These are phyloP conservation scores for Syncephalastrum racemosum DNA, from an alignment of 371 early-diverging fungal species.

Conservation along the genomic window DNA sequence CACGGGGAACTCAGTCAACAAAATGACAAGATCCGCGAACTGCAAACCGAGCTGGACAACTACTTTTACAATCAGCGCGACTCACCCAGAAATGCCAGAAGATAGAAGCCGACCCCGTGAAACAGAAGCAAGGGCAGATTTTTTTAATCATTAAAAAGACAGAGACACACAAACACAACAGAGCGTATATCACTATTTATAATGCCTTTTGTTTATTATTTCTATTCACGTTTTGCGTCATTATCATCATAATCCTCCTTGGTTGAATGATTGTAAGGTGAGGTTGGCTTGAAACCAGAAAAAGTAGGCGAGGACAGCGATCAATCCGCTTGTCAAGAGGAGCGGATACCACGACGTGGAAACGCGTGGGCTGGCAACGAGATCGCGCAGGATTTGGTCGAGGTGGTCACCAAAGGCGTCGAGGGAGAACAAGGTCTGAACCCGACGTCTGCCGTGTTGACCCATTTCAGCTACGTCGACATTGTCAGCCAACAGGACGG, in stretches of 20 bases:
- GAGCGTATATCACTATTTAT: neutral
- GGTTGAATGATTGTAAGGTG: neutral
- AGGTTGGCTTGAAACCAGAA: constrained; percentile 13
- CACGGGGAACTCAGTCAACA: constrained; percentile 94
- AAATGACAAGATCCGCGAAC: constrained; percentile 81
- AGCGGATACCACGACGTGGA: constrained; percentile 4
- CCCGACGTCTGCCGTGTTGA: constrained; percentile 60
- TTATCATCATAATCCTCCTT: neutral
- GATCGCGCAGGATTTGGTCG: constrained; percentile 53
- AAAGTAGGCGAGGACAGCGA: constrained; percentile 16
- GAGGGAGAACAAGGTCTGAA: constrained; percentile 64
- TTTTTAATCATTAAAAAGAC: neutral
- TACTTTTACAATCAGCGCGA: constrained; percentile 36
- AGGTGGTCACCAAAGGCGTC: constrained; percentile 68
- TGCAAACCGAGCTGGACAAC: constrained; percentile 80
- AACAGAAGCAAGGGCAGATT: neutral
- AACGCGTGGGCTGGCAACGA: constrained; percentile 27
- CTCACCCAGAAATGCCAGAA: constrained; percentile 28
- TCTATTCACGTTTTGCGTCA: too few species aligned
- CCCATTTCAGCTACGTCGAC: constrained; percentile 56
- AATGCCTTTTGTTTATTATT: neutral
- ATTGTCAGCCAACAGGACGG: constrained; percentile 37
- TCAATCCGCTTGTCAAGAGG: constrained; percentile 23
- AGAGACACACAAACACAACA: neutral
- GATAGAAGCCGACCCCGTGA: constrained; percentile 8